Base-by-base conservation (phyloP, 2,329 filamentous ascomycete species). In the Mollisia scopiformis region DNA sequence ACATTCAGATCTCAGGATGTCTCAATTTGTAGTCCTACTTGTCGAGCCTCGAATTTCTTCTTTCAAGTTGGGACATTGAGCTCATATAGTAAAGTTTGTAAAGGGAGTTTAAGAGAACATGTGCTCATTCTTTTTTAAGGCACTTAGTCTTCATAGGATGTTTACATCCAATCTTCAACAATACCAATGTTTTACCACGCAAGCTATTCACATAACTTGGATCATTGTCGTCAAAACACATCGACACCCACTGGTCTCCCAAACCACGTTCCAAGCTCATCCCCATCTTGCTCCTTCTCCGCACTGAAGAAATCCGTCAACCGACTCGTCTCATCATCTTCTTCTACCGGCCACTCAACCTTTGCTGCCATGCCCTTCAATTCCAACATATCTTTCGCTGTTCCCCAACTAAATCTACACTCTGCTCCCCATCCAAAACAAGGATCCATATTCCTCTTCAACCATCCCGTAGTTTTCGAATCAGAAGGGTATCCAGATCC, bases 401-500 rank as follows among this genome's bases (percentile, higher is more conserved):
- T 98, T 0, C 90, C 91, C 95, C 95, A 99, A 72, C 93, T 97
- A 72, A 97, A 98, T 4, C 95, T 84, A 74, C 92, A 96, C 77
- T 98, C 93, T 25, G 85, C 85, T 0, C 94, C 93, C 94, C 95
- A 99, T 14, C 95, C 95, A 78, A 98, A 99, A 1, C 98, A 78
- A 2, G 92, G 91, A 72, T 99, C 89, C 88, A 97, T 94, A 66
- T 94, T 95, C 39, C 79, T 79, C 77, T 88, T 91, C 73, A 99
- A 75, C 94, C 95, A 99, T 23, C 78, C 76, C 1, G 89, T 86
- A 69, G 93, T 96, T 64, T 90, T 85, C 21, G 83, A 87, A 76
- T 99, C 95, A 1, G 90, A 92, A 0, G 95, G 95, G 74, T 99
- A 99, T 0, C 95, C 95, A 1, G 92, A 96, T 0, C 95, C 95